Base-by-base conservation (phyloP, 768 basidiomycete genomes). In the Calvatia gigantea region DNA sequence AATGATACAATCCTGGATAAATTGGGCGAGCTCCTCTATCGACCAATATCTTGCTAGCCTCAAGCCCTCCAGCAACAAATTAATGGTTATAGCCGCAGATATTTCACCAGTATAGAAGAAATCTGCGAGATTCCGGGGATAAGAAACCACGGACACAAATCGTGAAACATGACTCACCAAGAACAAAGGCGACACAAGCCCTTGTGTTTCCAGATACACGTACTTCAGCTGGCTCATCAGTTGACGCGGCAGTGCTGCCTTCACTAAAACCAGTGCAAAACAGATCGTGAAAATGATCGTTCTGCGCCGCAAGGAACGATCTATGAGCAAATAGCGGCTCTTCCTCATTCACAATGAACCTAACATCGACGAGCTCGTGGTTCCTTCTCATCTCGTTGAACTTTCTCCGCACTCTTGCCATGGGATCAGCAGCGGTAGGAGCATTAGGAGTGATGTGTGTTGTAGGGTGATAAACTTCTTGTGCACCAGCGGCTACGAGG, bases 301-400 rank as follows among this genome's bases (percentile, higher is more conserved):
- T 49, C 9, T 42, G 38, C 1, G 45, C 51, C 12, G 59, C 55
- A 17, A 60, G 51, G 51, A 57, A 60, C n/a, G 33, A 46, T n/a
- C 54, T 44, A 35, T 59, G 58, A 14, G 37, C 58, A 6, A 54
- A 37, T n/a, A 55, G 28, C 12, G 47, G 52, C 9, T 50, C 35
- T 27, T 50, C 52, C 23, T 48, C 52, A 2, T 46, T 14, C 11
- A 56, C 25, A 2, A 54, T 29, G 21, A 60, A 57, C 6, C 41
- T 35, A 2, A 57, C 56, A 32, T 60, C 59, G 1, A 57, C 53
- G 12, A 57, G 38, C 25, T 44, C 33, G 21, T 32, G 23, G 4
- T 17, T 32, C 39, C 38, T 32, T 48, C 59, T 49, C 56, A 54
- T 47, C 28, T 50, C 42, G 17, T 29, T 27, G n/a, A 46, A 57